phyloP scores from a whole-genome alignment of 1,284 basidiomycete genomes.

The Naganishia sp. region DNA sequence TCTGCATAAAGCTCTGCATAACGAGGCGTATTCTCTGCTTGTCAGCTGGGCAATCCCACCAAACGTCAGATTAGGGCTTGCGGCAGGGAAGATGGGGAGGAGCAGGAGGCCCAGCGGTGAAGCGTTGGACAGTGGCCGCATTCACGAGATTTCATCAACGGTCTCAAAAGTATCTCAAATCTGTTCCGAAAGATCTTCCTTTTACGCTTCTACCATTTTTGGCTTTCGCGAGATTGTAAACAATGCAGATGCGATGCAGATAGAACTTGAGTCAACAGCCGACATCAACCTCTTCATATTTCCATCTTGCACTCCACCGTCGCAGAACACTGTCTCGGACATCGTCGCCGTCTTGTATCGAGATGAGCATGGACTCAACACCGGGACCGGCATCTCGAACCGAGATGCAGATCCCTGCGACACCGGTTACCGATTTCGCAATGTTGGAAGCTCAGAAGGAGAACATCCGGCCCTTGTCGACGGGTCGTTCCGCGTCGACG shows the following conservation, averaged over 20 bases:
- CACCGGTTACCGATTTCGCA: constrained; percentile 54
- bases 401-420: constrained; percentile 33
- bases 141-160: too few relatives aligned
- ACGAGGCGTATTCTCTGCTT: too few relatives aligned
- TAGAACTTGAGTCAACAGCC: not conserved
- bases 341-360: not conserved
- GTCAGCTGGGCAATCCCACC: too few relatives aligned
- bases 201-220: too few relatives aligned
- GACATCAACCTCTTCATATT: not conserved
- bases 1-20: too few relatives aligned
- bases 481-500: constrained; percentile 60
- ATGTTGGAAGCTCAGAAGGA: constrained; percentile 62
- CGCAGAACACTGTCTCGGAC: not conserved
- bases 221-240: not conserved
- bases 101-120: too few relatives aligned
- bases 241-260: not conserved
- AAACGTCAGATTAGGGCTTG: too few relatives aligned
- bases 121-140: too few relatives aligned
- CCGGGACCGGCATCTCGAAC: constrained; percentile 19
- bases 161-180: too few relatives aligned
- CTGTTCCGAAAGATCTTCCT: too few relatives aligned
- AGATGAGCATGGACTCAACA: constrained; percentile 23
- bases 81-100: too few relatives aligned
- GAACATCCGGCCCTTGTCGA: constrained; percentile 61
- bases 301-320: not conserved